Percentiles rank a stretch among this genome's conserved stretches.
Conservation (phyloP, 805 yeast species). For the Saccharomycopsis vini region DNA sequence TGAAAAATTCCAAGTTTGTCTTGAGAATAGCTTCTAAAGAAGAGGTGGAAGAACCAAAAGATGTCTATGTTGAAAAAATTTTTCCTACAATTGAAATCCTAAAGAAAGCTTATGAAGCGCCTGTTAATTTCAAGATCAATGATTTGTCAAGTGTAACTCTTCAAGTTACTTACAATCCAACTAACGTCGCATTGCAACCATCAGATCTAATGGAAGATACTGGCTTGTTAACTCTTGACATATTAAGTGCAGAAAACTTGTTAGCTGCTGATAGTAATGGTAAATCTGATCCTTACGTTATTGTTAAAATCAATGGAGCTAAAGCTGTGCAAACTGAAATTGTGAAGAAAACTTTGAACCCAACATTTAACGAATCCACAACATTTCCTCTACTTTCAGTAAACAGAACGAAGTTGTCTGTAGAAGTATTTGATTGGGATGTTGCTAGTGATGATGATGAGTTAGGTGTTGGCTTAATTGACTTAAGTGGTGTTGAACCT, state of each 20-base stretch:
- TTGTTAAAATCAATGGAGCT: conserved; percentile 44
- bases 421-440: conserved; percentile 69
- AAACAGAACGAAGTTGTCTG: conserved; percentile 38
- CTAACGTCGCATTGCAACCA: conserved; percentile 42
- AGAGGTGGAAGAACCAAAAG: conserved; percentile 37
- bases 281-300: conserved; percentile 63
- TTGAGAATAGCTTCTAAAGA: conserved; percentile 50
- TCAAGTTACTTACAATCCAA: conserved; percentile 54
- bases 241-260: conserved; percentile 47
- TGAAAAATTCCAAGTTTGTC: conserved; percentile 47
- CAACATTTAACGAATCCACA: conserved; percentile 66
- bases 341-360: conserved; percentile 58
- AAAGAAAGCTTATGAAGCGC: conserved; percentile 36
- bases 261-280: conserved; percentile 62
- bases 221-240: conserved; percentile 49
- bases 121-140: conserved; percentile 37
- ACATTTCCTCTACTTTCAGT: conserved; percentile 57
- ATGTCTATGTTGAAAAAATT: conserved; percentile 42
- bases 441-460: conserved; percentile 59
- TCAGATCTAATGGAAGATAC: conserved; percentile 61
- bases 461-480: conserved; percentile 45
- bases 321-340: conserved; percentile 50
- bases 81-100: conserved; percentile 48
- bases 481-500: conserved; percentile 42
- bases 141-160: conserved; percentile 31